Conservation (phyloP, 805 yeast species). For the Candida nanaspora region DNA sequence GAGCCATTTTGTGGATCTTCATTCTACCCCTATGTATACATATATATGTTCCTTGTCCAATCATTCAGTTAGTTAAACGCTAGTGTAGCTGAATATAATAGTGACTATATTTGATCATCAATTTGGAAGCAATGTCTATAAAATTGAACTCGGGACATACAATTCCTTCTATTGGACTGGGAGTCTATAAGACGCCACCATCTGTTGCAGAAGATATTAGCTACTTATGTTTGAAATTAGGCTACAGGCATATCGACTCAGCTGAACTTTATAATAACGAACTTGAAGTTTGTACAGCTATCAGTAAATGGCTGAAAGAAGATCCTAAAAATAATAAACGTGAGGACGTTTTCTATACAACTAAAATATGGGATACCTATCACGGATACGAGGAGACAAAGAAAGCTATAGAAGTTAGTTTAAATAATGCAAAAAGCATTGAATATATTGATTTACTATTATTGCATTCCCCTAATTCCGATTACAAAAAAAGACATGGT, state of each 20-base stretch:
- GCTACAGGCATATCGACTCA: constrained; percentile 70
- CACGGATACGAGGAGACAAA: constrained; percentile 33
- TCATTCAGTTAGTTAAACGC: too few species aligned
- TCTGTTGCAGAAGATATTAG: constrained; percentile 36
- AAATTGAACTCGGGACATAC: constrained; percentile 32
- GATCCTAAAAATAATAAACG: constrained; percentile 22
- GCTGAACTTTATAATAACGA: constrained; percentile 69
- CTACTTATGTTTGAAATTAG: constrained; percentile 49
- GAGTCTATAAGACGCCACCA: constrained; percentile 40
- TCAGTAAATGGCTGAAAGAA: constrained; percentile 32
- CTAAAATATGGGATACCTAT: constrained; percentile 26
- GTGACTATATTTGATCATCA: not conserved
- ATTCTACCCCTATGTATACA: too few species aligned
- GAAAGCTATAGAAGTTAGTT: constrained; percentile 33
- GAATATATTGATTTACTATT: constrained; percentile 48
- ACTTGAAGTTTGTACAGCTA: constrained; percentile 51
- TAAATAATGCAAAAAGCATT: constrained; percentile 34
- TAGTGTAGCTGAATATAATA: too few species aligned
- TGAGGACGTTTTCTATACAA: constrained; percentile 32
- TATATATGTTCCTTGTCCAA: too few species aligned
- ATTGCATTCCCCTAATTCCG: constrained; percentile 47
- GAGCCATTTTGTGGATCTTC: too few species aligned
- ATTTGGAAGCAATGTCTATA: not conserved
- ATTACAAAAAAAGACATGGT: constrained; percentile 34
- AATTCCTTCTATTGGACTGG: constrained; percentile 53